Evolutionary conservation across 2,329 filamentous ascomycete genomes (phyloP).

Genomic region (Aspergillus spinulosporus): DNA sequence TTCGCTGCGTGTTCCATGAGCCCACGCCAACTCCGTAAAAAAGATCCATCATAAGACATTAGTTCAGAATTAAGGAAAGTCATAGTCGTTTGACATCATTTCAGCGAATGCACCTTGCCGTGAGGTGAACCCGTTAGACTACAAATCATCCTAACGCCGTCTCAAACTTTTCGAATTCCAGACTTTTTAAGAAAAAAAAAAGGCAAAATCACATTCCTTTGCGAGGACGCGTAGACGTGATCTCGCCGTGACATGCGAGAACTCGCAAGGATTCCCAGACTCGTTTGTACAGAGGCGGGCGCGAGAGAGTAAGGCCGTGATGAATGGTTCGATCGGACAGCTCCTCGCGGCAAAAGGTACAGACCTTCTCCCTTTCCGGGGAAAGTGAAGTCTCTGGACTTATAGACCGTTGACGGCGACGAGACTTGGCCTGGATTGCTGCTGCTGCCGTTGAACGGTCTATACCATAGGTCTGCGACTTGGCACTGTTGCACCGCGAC

Average conservation of each 20-base stretch:
- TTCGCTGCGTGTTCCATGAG: not conserved
- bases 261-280: conserved; percentile 29
- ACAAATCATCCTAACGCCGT: conserved; percentile 17
- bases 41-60: conserved; percentile 13
- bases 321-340: conserved; percentile 27
- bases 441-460: conserved; percentile 40
- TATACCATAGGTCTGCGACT: conserved; percentile 29
- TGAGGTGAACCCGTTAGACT: conserved; percentile 8
- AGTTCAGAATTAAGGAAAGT: conserved; percentile 10
- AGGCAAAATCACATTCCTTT: conserved; percentile 19
- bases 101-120: conserved; percentile 7
- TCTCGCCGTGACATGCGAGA: conserved; percentile 28
- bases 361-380: conserved; percentile 31
- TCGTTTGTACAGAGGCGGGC: conserved; percentile 27
- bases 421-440: conserved; percentile 37
- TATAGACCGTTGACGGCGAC: conserved; percentile 34
- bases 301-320: conserved; percentile 23
- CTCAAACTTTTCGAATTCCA: conserved; percentile 8
- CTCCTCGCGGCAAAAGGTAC: conserved; percentile 35
- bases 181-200: conserved; percentile 11
- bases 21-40: conserved; percentile 6
- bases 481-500: conserved; percentile 29
- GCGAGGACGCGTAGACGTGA: conserved; percentile 21
- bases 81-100: conserved; percentile 7
- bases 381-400: conserved; percentile 26